Base-by-base conservation (phyloP, 108 stramenopile species). In the Fistulifera solaris region DNA sequence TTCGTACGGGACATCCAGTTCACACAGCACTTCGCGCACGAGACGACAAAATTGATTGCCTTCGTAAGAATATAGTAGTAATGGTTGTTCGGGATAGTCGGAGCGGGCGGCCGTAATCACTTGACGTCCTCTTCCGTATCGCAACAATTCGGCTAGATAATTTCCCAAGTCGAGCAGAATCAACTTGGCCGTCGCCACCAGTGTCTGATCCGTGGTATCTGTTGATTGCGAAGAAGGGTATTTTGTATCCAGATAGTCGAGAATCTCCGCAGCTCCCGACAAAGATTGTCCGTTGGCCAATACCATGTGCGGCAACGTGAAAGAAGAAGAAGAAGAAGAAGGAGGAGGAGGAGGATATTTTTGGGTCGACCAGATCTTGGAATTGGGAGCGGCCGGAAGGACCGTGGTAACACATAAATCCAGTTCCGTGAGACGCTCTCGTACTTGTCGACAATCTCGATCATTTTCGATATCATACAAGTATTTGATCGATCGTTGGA, bases 31-130 rank as follows among this genome's bases (percentile, higher is more conserved):
- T 61, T 96, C 94, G n/a, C 93, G 68, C 0, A 96, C 88, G 0
- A 85, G 64, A 42, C 88, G 70, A 42, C 87, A 87, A 64, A 89
- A 89, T 60, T 89, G 88, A 66, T 89, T 89, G 16, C 83, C 81
- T 62, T 85, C 83, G 54, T 78, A 81, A 2, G 76, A 75, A 52
- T 80, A 84, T 21, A 80, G 57, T 1, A 83, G 48, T 11, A 76
- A 40, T 16, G 71, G 60, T 21, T 55, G 18, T n/a, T 70, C 61
- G 7, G 53, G 59, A 22, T 41, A 44, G 0, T 25, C 38, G 5
- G 44, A 13, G 21, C 31, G 28, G 1, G 57, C 48, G 3, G 54
- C 68, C 18, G 72, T 47, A 16, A 59, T 41, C 11, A 74, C 73
- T 27, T 7, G 12, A 10, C 6, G 11, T 13, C 65, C 74, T 42